A percentile compares a stretch with the other conserved stretches of the same genome.
phyloP scores from a whole-genome alignment of 768 basidiomycete genomes.

The Amanita jacksonii region DNA sequence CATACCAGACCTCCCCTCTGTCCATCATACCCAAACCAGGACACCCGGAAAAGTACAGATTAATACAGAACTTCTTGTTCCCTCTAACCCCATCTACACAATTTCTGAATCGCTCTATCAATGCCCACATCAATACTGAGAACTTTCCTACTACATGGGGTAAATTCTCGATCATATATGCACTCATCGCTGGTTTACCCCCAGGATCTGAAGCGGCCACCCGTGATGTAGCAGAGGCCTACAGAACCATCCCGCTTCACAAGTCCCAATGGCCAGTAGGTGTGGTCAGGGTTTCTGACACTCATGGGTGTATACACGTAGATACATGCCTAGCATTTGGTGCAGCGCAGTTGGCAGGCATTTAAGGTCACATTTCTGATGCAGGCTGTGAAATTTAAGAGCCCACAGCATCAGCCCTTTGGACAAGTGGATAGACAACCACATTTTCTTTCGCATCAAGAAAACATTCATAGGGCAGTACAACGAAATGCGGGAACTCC shows the following conservation, averaged over 20 bases:
- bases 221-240: slow-evolving; percentile 11
- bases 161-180: slow-evolving; percentile 4
- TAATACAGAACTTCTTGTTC: slow-evolving; percentile 22
- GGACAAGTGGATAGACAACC: too few relatives aligned
- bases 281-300: slow-evolving; percentile 2
- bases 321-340: too few relatives aligned
- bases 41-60: slow-evolving; percentile 12
- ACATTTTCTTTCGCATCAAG: too few relatives aligned
- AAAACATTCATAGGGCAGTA: too few relatives aligned
- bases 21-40: slow-evolving; percentile 18
- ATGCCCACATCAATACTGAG: slow-evolving; percentile 15
- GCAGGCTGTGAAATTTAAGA: too few relatives aligned
- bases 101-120: slow-evolving; percentile 13
- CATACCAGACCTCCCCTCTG: slow-evolving; percentile 22
- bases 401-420: too few relatives aligned
- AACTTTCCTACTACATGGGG: slow-evolving; percentile 26
- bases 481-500: neutral
- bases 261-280: slow-evolving; percentile 8
- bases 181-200: slow-evolving; percentile 1
- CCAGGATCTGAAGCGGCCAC: slow-evolving; percentile 8
- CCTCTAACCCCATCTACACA: slow-evolving; percentile 1
- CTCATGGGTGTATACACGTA: neutral
- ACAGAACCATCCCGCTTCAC: slow-evolving; percentile 6
- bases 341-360: too few relatives aligned
- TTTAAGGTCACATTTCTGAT: too few relatives aligned